Evolutionary conservation across 331 rosid genomes (phyloP).

Genomic region (Prunus yedoensis): DNA sequence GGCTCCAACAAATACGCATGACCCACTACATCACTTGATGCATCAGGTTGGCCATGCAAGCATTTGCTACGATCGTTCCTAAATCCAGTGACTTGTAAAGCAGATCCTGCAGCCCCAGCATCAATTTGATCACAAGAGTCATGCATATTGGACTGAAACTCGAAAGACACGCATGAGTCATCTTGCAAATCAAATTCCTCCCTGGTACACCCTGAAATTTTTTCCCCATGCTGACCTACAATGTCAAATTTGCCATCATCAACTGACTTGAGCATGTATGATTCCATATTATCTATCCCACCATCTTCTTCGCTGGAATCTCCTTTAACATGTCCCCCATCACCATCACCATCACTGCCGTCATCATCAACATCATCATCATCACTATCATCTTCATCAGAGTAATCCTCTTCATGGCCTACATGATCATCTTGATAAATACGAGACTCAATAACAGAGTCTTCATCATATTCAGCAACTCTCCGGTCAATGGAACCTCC

Average conservation of each 20-base stretch:
- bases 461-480: conserved; percentile 42
- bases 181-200: conserved; percentile 39
- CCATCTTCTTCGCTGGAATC: conserved; percentile 19
- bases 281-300: conserved; percentile 14
- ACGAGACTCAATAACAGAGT: conserved; percentile 50
- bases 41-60: conserved; percentile 26
- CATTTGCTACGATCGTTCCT: conserved; percentile 27
- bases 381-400: conserved; percentile 27
- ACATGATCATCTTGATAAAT: conserved; percentile 30
- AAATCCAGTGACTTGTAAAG: conserved; percentile 12
- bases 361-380: conserved; percentile 3
- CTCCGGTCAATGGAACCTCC: conserved; percentile 16
- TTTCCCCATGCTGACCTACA: conserved; percentile 19
- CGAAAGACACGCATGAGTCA: conserved; percentile 58
- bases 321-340: conserved; percentile 19
- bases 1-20: conserved; percentile 39
- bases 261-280: conserved; percentile 16
- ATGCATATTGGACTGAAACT: conserved; percentile 29
- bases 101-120: conserved; percentile 20
- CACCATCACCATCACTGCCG: neutral
- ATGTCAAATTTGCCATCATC: conserved; percentile 21
- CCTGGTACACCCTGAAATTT: conserved; percentile 17
- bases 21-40: conserved; percentile 22
- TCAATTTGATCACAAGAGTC: conserved; percentile 29
- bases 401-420: conserved; percentile 19